Evolutionary conservation across 495 filamentous ascomycete species (phyloP).

Genomic region (Penicillium egyptiacum): DNA sequence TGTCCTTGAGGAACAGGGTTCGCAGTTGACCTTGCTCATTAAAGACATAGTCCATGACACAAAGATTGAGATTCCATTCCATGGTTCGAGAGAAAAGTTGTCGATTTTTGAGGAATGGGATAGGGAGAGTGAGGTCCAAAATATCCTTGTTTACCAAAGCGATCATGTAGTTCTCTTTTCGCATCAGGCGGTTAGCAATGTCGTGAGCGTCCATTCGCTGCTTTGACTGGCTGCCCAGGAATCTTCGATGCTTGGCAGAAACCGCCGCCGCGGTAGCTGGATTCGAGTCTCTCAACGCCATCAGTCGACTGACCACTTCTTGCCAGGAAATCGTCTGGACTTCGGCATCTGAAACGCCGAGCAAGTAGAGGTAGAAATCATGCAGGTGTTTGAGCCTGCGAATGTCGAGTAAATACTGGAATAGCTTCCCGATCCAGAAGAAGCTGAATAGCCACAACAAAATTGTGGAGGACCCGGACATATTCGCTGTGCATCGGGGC

Average conservation of each 20-base stretch:
- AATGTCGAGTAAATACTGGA: constrained; percentile 72
- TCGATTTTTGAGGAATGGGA: constrained; percentile 77
- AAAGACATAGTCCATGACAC: constrained; percentile 92
- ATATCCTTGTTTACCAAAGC: constrained; percentile 96
- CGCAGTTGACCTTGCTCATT: constrained; percentile 81
- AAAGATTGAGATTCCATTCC: constrained; percentile 85
- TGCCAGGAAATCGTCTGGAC: constrained; percentile 98
- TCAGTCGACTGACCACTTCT: constrained; percentile 84
- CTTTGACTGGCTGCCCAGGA: constrained; percentile 82
- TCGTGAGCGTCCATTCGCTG: constrained; percentile 95
- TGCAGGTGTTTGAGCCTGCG: constrained; percentile 74
- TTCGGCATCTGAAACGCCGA: constrained; percentile 84
- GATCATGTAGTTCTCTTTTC: constrained; percentile 94
- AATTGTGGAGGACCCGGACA: constrained; percentile 77
- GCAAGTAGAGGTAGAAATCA: constrained; percentile 83
- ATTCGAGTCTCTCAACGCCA: constrained; percentile 84
- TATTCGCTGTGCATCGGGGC: constrained; percentile 79
- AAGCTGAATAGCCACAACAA: constrained; percentile 85
- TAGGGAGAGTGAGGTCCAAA: constrained; percentile 76
- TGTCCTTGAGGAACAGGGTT: constrained; percentile 77
- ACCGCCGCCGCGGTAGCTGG: constrained; percentile 71
- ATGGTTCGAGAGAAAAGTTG: constrained; percentile 79
- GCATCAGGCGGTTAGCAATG: constrained; percentile 96
- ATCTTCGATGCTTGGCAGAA: constrained; percentile 61
- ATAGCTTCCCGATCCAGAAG: constrained; percentile 78